Base-by-base conservation (phyloP, 345 rosid species). In the Murraya paniculata region DNA sequence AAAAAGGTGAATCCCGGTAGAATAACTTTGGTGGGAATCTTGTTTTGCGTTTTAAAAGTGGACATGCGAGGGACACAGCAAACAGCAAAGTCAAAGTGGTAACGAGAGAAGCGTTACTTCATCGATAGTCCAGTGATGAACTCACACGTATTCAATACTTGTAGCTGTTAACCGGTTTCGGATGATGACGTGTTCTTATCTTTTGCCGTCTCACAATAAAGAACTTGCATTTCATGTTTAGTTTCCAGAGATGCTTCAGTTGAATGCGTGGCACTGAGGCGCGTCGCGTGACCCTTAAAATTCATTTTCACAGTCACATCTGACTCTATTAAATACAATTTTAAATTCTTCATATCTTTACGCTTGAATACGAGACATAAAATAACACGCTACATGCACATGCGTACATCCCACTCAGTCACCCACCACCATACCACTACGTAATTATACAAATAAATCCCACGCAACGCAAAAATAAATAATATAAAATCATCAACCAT, bases 11-110 rank as follows among this genome's bases (percentile, higher is more conserved):
- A n/a, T 28, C 16, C 31, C 25, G 74, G 61, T 39, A 50, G 74
- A 76, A 53, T 55, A 76, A 48, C 82, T 82, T 82, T 87, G 93
- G 89, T 85, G 87, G 89, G 90, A 90, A 88, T 78, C 72, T 78
- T 65, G n/a, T 71, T 50, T 68, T 30, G 77, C 66, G 58, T 64
- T 86, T 85, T 85, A 72, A 82, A 83, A 64, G 10, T 19, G 13
- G 13, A 13, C 13, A 8, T 38, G 77, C 18, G 2, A 71, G 28
- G 61, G 35, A 35, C 14, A 5, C 3, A 30, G 22, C 33, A 14
- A 39, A 58, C 27, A 0, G 61, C 27, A 9, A 4, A 65, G 48
- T n/a, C 39, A 35, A 6, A 64, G 68, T 18, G n/a, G 5, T 16
- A 16, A 18, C 7, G 30, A 33, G 55, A n/a, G n/a, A 73, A 27